Percentiles rank a stretch among this genome's conserved stretches.
phyloP scores from a whole-genome alignment of 441 rosid species.

The Biscutella laevigata region DNA sequence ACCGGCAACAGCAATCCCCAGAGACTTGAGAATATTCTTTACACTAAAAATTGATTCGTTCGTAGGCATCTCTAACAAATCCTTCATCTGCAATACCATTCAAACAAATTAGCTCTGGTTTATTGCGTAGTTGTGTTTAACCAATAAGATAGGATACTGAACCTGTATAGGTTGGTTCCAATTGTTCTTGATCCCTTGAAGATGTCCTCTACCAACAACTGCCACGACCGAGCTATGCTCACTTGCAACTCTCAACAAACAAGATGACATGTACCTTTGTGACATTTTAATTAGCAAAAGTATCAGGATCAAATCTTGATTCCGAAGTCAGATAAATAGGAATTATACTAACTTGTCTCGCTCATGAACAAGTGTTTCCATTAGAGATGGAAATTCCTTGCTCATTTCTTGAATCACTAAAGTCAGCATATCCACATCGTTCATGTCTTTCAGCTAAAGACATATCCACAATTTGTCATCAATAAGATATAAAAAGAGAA shows the following conservation, averaged over 20 bases:
- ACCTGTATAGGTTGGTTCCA: conserved; percentile 76
- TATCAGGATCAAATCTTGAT: too few relatives aligned
- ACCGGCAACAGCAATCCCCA: conserved; percentile 50
- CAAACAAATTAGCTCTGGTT: too few relatives aligned
- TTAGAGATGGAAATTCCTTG: conserved; percentile 77
- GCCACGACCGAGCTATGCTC: conserved; percentile 74
- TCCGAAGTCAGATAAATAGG: too few relatives aligned
- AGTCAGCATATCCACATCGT: conserved; percentile 76
- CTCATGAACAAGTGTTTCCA: conserved; percentile 91
- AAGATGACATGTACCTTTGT: conserved; percentile 73
- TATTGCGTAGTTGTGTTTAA: too few relatives aligned
- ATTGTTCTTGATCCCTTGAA: conserved; percentile 70
- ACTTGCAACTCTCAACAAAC: conserved; percentile 45
- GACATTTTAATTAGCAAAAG: conserved; percentile 7
- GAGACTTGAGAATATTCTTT: conserved; percentile 39
- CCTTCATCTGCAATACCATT: conserved; percentile 36
- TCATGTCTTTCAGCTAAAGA: conserved; percentile 83
- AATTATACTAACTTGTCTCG: conserved; percentile 90
- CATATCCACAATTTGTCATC: too few relatives aligned
- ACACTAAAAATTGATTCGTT: conserved; percentile 34
- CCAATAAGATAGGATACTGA: conserved; percentile 4
- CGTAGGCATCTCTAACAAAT: conserved; percentile 54
- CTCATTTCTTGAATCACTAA: conserved; percentile 91
- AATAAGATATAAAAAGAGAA: background rate
- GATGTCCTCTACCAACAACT: conserved; percentile 90